phyloP scores from a whole-genome alignment of 805 yeast genomes.

The Wickerhamomyces hampshirensis region DNA sequence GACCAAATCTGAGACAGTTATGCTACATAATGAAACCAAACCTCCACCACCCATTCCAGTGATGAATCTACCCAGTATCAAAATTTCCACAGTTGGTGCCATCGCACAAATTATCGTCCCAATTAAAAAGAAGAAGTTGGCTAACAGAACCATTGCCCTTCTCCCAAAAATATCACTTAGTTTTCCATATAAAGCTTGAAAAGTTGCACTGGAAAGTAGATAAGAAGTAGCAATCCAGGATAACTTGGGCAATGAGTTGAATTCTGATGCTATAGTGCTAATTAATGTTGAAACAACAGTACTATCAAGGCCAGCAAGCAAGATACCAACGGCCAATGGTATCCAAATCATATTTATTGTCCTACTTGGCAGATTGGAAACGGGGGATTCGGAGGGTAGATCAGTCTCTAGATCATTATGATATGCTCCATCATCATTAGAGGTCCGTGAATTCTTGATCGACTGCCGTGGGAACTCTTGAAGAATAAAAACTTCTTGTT shows the following conservation, averaged over 20 bases:
- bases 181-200: slow-evolving; percentile 68
- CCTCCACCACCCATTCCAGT: slow-evolving; percentile 92
- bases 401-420: too few relatives aligned
- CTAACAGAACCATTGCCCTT: slow-evolving; percentile 42
- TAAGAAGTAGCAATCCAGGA: slow-evolving; percentile 73
- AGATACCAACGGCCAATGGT: slow-evolving; percentile 40
- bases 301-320: slow-evolving; percentile 60
- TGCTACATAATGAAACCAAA: slow-evolving; percentile 64
- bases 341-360: slow-evolving; percentile 29
- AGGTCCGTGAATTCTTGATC: too few relatives aligned
- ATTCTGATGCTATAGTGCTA: slow-evolving; percentile 62
- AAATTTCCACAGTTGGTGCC: slow-evolving; percentile 37
- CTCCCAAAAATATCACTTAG: slow-evolving; percentile 73
- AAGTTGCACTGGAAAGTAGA: slow-evolving; percentile 58
- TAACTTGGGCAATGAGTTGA: slow-evolving; percentile 52
- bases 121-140: slow-evolving; percentile 46
- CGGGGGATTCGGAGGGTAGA: too few relatives aligned
- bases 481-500: too few relatives aligned
- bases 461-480: too few relatives aligned
- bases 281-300: slow-evolving; percentile 62
- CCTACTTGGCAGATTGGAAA: too few relatives aligned
- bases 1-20: slow-evolving; percentile 72
- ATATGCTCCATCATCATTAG: too few relatives aligned
- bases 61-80: slow-evolving; percentile 54
- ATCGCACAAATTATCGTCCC: slow-evolving; percentile 53